Evolutionary conservation across 306 rosid genomes (phyloP), one percentile per base, ranked within the genome.

Genomic region (Fragaria ananassa): DNA sequence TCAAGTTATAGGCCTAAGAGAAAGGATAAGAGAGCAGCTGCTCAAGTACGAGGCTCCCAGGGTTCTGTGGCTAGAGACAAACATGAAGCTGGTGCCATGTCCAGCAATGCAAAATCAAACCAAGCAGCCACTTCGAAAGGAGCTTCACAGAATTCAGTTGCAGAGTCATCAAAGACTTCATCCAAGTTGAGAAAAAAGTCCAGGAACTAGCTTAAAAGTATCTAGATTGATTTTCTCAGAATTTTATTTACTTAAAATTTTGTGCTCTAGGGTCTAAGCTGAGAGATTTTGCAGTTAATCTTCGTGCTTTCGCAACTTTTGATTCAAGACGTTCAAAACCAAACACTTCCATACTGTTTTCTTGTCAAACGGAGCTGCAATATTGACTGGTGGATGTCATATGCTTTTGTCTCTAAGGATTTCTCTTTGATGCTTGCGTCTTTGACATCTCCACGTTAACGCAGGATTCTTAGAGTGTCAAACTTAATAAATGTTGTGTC

Each of bases 21-120:
- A 82, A 96, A 91, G 87, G 97, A 96, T 87, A 96, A 92, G 86
- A 89, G 98, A 84, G 96, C 98, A 81, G 97, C 99, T 18, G 93
- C 93, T 61, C 99, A 96, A 74, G 97, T 92, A 80, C 93, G 99
- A 91, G 99, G 99, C 75, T 88, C 98, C 14, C 99, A 92, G 84
- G 99, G 99, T 61, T 86, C 96, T 29, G 98, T 91, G 34, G 82
- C 64, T 75, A 89, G 96, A 92, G 99, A 92, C 6, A 95, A 92
- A 82, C 92, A 87, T 0, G 97, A 95, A 58, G 70, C 86, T 1
- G 82, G 84, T 44, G 77, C 81, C 71, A 74, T 77, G 31, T 87
- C 98, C 35, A 84, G 80, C 85, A 74, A 31, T 58, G 67, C 86
- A 23, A 91, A 94, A 83, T 70, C 96, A 35, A 92, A 83, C 86